Percentiles rank a stretch among this genome's conserved stretches.
These are phyloP conservation scores for Abortiporus biennis DNA, from an alignment of 1,284 basidiomycete species.

Conservation along the genomic window DNA sequence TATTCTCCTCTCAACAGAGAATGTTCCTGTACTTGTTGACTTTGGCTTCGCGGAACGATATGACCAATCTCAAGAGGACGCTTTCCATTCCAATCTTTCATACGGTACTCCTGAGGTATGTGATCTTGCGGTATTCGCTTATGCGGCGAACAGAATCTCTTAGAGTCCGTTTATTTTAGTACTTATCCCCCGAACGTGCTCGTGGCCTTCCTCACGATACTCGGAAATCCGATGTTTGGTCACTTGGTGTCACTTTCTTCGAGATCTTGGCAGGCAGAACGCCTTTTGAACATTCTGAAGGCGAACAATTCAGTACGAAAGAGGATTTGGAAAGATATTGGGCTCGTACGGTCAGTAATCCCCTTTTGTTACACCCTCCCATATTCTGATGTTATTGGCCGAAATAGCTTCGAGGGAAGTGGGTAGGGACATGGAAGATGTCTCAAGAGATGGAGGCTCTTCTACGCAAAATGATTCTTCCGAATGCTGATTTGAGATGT, in stretches of 20 bases:
- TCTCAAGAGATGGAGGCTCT: constrained; percentile 59
- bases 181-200: constrained; percentile 85
- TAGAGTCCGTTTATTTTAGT: no score
- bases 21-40: constrained; percentile 81
- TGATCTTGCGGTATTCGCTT: constrained; percentile 1
- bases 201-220: constrained; percentile 85
- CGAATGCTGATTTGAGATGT: constrained; percentile 68
- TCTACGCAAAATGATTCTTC: constrained; percentile 69
- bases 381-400: background rate
- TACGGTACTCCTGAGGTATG: constrained; percentile 87
- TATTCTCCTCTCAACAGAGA: constrained; percentile 70
- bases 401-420: constrained; percentile 63
- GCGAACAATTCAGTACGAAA: constrained; percentile 77
- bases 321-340: constrained; percentile 83
- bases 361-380: background rate
- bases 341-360: constrained; percentile 57
- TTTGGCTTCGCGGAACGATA: constrained; percentile 91
- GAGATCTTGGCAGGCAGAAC: constrained; percentile 88
- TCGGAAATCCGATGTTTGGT: constrained; percentile 89
- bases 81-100: constrained; percentile 77
- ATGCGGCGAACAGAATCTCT: background rate
- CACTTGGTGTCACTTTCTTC: constrained; percentile 88
- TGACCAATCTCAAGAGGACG: constrained; percentile 48
- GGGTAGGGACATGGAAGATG: constrained; percentile 80
- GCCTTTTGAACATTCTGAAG: constrained; percentile 82